Conservation (phyloP, 1,139 yeast genomes). For the Zygotorulaspora mrakii region DNA sequence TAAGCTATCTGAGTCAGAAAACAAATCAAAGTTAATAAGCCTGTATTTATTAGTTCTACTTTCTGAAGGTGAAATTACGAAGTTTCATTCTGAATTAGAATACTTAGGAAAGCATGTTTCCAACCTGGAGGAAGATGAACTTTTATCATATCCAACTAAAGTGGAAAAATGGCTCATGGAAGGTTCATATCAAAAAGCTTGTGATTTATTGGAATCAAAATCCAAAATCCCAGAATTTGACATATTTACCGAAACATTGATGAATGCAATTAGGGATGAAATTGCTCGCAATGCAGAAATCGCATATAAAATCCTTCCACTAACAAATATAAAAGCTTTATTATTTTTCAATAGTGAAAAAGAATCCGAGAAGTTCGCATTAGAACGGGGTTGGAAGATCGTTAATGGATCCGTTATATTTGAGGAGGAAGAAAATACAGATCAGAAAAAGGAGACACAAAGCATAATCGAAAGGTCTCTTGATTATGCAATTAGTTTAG, state of each 20-base stretch:
- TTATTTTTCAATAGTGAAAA: constrained; percentile 71
- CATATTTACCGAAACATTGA: constrained; percentile 60
- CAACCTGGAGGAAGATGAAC: constrained; percentile 55
- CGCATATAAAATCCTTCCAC: constrained; percentile 72
- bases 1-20: constrained; percentile 52
- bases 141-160: constrained; percentile 76
- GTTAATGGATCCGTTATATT: constrained; percentile 60
- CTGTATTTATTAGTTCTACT: constrained; percentile 71
- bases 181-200: constrained; percentile 90
- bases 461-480: constrained; percentile 31
- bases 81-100: constrained; percentile 88
- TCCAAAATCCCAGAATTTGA: constrained; percentile 48
- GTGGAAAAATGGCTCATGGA: constrained; percentile 95
- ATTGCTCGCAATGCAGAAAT: constrained; percentile 83
- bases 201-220: constrained; percentile 59
- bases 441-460: constrained; percentile 16
- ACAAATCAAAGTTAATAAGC: constrained; percentile 74
- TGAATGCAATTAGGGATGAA: constrained; percentile 74
- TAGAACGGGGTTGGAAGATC: constrained; percentile 60
- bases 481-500: constrained; percentile 35
- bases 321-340: constrained; percentile 77
- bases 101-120: constrained; percentile 55
- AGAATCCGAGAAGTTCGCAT: constrained; percentile 58
- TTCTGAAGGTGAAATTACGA: constrained; percentile 78
- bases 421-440: constrained; percentile 33